Evolutionary conservation across 495 filamentous ascomycete genomes (phyloP).

Genomic region (Hypoxylon trugodes): DNA sequence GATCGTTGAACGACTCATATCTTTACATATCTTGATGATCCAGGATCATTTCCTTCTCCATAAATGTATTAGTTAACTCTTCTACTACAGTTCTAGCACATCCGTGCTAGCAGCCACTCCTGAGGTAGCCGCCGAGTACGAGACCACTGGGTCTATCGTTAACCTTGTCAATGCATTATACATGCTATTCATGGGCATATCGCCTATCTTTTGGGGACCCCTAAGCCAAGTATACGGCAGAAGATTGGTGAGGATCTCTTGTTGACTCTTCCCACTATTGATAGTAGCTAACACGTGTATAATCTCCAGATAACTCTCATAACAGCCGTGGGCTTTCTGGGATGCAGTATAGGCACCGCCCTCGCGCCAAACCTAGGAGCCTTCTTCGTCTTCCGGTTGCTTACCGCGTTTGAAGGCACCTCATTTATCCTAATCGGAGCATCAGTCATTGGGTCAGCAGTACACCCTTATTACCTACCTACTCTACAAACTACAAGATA

Average conservation of each 20-base stretch:
- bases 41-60: too few species aligned
- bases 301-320: constrained; percentile 60
- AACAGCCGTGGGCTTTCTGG: constrained; percentile 66
- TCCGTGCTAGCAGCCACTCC: constrained; percentile 74
- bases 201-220: constrained; percentile 72
- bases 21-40: too few species aligned
- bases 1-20: too few species aligned
- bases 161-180: constrained; percentile 76
- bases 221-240: constrained; percentile 73
- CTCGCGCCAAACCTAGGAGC: constrained; percentile 70
- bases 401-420: constrained; percentile 77
- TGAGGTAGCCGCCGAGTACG: constrained; percentile 69
- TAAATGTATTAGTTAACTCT: too few species aligned
- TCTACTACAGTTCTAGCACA: constrained; percentile 71
- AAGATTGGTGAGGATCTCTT: constrained; percentile 57
- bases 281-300: constrained; percentile 5
- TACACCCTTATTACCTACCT: neutral
- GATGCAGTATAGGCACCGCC: constrained; percentile 71
- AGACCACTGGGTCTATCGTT: constrained; percentile 69
- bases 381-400: constrained; percentile 74
- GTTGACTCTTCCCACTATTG: neutral
- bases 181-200: constrained; percentile 73
- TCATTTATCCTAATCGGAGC: constrained; percentile 72
- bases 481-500: neutral
- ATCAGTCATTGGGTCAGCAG: constrained; percentile 61